These are phyloP conservation scores for Axilococcus clingmanii DNA, from an alignment of 139 green algal genomes.

Conservation along the genomic window DNA sequence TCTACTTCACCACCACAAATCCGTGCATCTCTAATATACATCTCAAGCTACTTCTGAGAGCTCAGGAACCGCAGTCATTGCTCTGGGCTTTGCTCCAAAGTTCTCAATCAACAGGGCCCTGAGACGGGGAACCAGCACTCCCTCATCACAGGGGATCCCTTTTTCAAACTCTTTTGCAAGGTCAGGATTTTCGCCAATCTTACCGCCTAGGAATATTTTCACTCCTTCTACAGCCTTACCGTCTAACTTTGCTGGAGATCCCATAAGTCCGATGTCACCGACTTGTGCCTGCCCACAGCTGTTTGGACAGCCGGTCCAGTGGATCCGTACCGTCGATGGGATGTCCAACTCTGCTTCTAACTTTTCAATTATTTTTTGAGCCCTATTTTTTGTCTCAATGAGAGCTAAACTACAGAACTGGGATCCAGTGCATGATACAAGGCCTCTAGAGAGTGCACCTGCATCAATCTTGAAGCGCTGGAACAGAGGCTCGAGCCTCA, in stretches of 20 bases:
- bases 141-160: constrained; percentile 44
- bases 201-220: constrained; percentile 80
- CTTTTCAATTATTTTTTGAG: constrained; percentile 57
- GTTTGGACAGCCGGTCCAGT: constrained; percentile 98
- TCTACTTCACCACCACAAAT: neutral
- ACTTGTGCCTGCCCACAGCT: constrained; percentile 82
- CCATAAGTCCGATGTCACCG: constrained; percentile 92
- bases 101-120: constrained; percentile 67
- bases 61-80: too few relatives aligned
- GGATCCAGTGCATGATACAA: constrained; percentile 82
- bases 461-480: constrained; percentile 48
- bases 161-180: constrained; percentile 66
- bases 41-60: neutral
- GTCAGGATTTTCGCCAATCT: constrained; percentile 38
- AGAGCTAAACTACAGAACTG: constrained; percentile 95
- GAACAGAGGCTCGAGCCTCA: constrained; percentile 86
- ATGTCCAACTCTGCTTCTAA: constrained; percentile 84
- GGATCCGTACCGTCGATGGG: constrained; percentile 72
- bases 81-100: constrained; percentile 55
- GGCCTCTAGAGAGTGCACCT: constrained; percentile 25
- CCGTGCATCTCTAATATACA: constrained; percentile 2
- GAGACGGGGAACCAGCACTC: constrained; percentile 61
- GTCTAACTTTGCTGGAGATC: constrained; percentile 70
- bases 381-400: constrained; percentile 90
- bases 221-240: constrained; percentile 86